A percentile compares a stretch with the other conserved stretches of the same genome.
Conservation (phyloP, 192 early-diverging fungal species). For the Paraglomus brasilianum region DNA sequence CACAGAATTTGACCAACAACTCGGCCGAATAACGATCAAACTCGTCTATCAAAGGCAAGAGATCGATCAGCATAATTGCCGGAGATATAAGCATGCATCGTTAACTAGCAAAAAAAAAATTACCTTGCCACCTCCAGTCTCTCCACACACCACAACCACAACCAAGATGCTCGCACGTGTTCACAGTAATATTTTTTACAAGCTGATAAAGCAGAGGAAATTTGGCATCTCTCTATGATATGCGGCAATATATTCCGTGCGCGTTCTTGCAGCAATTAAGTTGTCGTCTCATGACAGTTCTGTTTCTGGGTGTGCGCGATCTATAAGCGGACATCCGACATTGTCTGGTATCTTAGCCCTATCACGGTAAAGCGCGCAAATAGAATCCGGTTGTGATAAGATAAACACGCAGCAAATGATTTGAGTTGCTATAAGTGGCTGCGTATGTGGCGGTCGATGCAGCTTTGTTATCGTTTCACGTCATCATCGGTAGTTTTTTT, state of each 20-base stretch:
- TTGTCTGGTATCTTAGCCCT: slow-evolving; percentile 4
- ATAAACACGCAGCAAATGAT: slow-evolving; percentile 33
- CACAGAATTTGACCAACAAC: slow-evolving; percentile 12
- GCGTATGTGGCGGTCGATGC: background rate
- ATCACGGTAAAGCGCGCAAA: slow-evolving; percentile 26
- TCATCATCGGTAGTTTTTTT: background rate
- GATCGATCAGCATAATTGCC: background rate
- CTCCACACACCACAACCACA: slow-evolving; percentile 25
- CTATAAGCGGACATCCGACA: background rate
- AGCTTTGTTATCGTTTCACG: slow-evolving; percentile 1
- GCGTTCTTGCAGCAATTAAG: background rate
- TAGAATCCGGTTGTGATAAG: slow-evolving; percentile 31
- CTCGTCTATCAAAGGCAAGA: slow-evolving; percentile 17
- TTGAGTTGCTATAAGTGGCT: slow-evolving; percentile 7
- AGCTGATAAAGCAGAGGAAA: slow-evolving; percentile 27
- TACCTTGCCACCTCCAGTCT: slow-evolving; percentile 32
- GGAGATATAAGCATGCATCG: too few relatives aligned
- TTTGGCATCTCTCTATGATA: slow-evolving; percentile 1
- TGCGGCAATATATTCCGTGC: slow-evolving; percentile 19
- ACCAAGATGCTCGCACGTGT: slow-evolving; percentile 27
- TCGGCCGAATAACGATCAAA: slow-evolving; percentile 24
- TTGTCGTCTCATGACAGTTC: slow-evolving; percentile 9
- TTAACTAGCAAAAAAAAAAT: background rate
- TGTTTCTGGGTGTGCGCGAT: background rate
- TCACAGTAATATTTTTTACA: slow-evolving; percentile 28